Base-by-base conservation (phyloP, 768 basidiomycete genomes). In the Lactifluus volemus region DNA sequence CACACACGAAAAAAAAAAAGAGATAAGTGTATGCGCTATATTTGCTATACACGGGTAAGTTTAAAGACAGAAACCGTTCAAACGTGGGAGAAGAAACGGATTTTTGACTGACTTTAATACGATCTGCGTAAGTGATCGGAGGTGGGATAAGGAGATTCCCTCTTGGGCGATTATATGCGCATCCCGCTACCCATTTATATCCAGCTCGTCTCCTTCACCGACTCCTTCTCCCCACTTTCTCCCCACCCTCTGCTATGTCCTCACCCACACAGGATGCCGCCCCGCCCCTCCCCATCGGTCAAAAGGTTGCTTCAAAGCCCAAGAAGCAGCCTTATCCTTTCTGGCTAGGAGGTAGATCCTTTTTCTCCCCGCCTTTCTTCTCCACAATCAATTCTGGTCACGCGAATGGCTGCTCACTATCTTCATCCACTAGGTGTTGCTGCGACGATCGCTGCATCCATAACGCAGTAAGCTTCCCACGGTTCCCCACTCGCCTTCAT, bases 401-500 rank as follows among this genome's bases (percentile, higher is more conserved):
- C 56, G 14, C 54, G 58, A 53, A 67, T 62, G 56, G 25, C 32
- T 11, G 36, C n/a, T 52, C 12, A 32, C 48, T 41, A 21, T 14
- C 17, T 53, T 34, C 14, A 32, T 32, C 11, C 57, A 42, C 38
- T 60, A 84, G 83, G 84, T 70, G 72, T 92, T 38, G 90, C 90
- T 47, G 89, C 90, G 10, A 90, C 88, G 45, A 90, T 92, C 60
- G 90, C 90, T 12, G 90, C 90, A n/a, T 88, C 86, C 39, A 84
- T 92, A 60, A 92, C 90, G 2, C 90, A 92, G 87, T 89, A 70
- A 65, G 83, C 72, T 64, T 48, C 25, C 49, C 49, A 41, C 55
- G n/a, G 32, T 42, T 41, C 44, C 1, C 21, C 21, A 34, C 47
- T 41, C 21, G 14, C 15, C 11, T 29, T 17, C 57, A 54, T 17